Evolutionary conservation across 2,329 filamentous ascomycete species (phyloP).

Genomic region (Nemania serpens): DNA sequence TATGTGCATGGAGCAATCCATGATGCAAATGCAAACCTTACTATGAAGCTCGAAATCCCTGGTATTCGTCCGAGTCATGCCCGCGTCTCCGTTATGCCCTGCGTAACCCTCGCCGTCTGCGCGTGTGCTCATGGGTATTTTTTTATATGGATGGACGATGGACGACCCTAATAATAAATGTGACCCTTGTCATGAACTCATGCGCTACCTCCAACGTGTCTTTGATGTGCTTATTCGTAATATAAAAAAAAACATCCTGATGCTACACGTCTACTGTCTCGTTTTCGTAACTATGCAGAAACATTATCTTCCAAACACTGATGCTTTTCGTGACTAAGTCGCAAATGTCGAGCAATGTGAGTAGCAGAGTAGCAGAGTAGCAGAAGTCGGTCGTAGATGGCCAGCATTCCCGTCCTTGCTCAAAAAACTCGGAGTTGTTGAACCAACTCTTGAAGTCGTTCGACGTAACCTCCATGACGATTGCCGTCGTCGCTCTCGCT

Average conservation of each 20-base stretch:
- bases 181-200: conserved; percentile 14
- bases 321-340: background rate
- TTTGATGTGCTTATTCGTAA: conserved; percentile 5
- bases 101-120: no score
- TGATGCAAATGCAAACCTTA: background rate
- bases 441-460: conserved; percentile 47
- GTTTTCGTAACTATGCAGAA: conserved; percentile 28
- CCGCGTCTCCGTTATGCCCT: no score
- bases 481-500: conserved; percentile 43
- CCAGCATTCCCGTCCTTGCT: background rate
- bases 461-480: conserved; percentile 42
- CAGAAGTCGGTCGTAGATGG: background rate
- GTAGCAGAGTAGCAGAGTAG: conserved; percentile 13
- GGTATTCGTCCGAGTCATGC: background rate
- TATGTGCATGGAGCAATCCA: no score
- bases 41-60: background rate
- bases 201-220: conserved; percentile 14
- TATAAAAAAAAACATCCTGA: conserved; percentile 11
- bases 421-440: conserved; percentile 39
- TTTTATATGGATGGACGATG: conserved; percentile 12
- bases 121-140: conserved; percentile 7
- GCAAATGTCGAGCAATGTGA: background rate
- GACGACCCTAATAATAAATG: background rate
- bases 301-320: conserved; percentile 21
- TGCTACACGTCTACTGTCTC: conserved; percentile 26